Percentiles rank a stretch among this genome's conserved stretches.
Evolutionary conservation across 2,329 filamentous ascomycete species (phyloP).

Genomic region (Epichloe gansuensis): DNA sequence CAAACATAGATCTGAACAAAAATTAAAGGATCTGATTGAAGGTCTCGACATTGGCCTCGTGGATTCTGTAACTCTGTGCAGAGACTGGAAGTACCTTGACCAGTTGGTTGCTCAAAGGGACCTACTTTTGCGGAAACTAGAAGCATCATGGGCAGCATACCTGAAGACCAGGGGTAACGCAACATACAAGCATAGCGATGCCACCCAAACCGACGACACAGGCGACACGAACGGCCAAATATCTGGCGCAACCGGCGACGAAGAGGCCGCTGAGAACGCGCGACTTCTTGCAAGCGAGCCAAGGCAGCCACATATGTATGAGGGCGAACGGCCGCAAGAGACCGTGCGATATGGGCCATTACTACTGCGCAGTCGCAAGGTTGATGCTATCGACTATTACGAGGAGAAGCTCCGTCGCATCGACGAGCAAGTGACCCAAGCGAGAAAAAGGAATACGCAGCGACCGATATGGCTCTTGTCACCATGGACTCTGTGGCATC

Average conservation of each 20-base stretch:
- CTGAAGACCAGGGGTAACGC: slow-evolving; percentile 15
- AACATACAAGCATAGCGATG: slow-evolving; percentile 5
- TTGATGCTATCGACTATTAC: slow-evolving; percentile 92
- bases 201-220: slow-evolving; percentile 3
- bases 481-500: slow-evolving; percentile 95
- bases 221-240: slow-evolving; percentile 15
- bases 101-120: slow-evolving; percentile 56
- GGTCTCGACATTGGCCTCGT: slow-evolving; percentile 82
- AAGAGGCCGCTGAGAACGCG: slow-evolving; percentile 42
- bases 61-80: slow-evolving; percentile 74
- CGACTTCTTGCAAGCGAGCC: slow-evolving; percentile 43
- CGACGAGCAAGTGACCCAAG: slow-evolving; percentile 59
- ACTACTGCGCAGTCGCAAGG: slow-evolving; percentile 54
- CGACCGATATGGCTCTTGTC: slow-evolving; percentile 82
- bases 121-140: slow-evolving; percentile 56
- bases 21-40: slow-evolving; percentile 79
- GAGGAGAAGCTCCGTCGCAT: slow-evolving; percentile 70
- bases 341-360: slow-evolving; percentile 71
- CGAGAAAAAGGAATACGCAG: slow-evolving; percentile 65
- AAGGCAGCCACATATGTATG: slow-evolving; percentile 19
- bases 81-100: slow-evolving; percentile 77
- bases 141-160: slow-evolving; percentile 72
- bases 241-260: slow-evolving; percentile 21
- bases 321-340: slow-evolving; percentile 50
- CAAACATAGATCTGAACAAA: slow-evolving; percentile 66